Evolutionary conservation across 345 rosid species (phyloP), one percentile per base, ranked within the genome.

Genomic region (Populus ilicifolia): DNA sequence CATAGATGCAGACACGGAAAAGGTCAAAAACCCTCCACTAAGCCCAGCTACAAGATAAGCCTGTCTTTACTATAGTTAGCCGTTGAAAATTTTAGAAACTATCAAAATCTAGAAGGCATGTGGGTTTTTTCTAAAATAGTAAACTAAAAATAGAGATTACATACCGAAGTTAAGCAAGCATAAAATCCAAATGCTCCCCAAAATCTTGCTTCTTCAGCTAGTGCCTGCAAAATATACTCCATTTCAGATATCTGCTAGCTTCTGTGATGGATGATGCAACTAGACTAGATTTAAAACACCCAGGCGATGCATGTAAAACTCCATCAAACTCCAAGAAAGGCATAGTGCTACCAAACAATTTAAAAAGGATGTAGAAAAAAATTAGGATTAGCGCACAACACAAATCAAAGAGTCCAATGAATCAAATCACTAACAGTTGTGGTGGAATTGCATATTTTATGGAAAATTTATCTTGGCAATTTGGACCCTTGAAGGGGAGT

Each of bases 101-200:
- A 59, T 30, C 48, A 36, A 23, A 7, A 38, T 25, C 30, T 10
- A 30, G 10, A 54, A 54, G 69, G 36, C 3, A 63, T 20, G 23
- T 1, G 7, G 29, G 50, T 46, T 56, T 43, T 5, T 46, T 63
- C 36, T 0, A 33, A 46, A 48, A 29, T 17, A 73, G 59, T 35
- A 73, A 59, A 67, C 56, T 66, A n/a, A 61, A 12, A 16, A 29
- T 18, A 33, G 35, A 7, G 64, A 70, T 44, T 39, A 70, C 90
- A 72, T 92, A 96, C 98, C 92, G 86, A 82, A 75, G 97, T 92
- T 23, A 89, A 35, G 71, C 76, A 72, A 76, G 97, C 90, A 83
- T 91, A 92, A 77, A 90, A 87, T 27, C 96, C 98, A 85, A 91
- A 90, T 75, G 99, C 95, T 86, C 99, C 99, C 98, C 99, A 96